Percentiles rank a stretch among this genome's conserved stretches.
These are phyloP conservation scores for Albophoma yamanashiensis DNA, from an alignment of 2,329 filamentous ascomycete species.

Conservation along the genomic window DNA sequence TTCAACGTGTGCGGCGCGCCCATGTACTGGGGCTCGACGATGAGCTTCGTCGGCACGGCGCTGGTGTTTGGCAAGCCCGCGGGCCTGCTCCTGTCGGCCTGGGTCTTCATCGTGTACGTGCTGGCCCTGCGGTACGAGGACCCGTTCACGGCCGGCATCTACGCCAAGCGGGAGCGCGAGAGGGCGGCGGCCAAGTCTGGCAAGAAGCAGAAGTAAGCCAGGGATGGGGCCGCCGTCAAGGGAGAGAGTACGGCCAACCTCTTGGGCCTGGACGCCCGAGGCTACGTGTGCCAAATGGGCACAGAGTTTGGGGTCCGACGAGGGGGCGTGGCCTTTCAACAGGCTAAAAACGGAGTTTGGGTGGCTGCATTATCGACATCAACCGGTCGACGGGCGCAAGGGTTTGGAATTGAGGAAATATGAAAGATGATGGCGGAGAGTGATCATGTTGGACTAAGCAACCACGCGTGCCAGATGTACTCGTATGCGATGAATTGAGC, in stretches of 20 bases:
- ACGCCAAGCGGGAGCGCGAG: constrained; percentile 67
- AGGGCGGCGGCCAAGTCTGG: constrained; percentile 32
- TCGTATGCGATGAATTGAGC: not conserved
- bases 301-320: not conserved
- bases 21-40: constrained; percentile 93
- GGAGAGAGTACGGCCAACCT: no score
- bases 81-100: constrained; percentile 62
- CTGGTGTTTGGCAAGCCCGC: constrained; percentile 81
- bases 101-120: constrained; percentile 70
- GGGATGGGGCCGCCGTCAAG: not conserved
- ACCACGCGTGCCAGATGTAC: not conserved
- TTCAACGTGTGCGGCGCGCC: constrained; percentile 86
- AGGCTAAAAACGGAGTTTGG: constrained; percentile 3
- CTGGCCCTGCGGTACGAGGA: constrained; percentile 82
- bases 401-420: not conserved
- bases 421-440: not conserved
- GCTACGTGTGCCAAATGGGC: not conserved
- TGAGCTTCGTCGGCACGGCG: constrained; percentile 85
- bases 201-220: constrained; percentile 40
- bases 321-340: constrained; percentile 8
- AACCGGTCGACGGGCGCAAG: constrained; percentile 1
- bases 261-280: not conserved
- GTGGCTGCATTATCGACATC: constrained; percentile 1
- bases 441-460: not conserved
- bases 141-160: constrained; percentile 88